Evolutionary conservation across 768 basidiomycete species (phyloP), one percentile per base, ranked within the genome.

Genomic region (Ephemerocybe angulata): DNA sequence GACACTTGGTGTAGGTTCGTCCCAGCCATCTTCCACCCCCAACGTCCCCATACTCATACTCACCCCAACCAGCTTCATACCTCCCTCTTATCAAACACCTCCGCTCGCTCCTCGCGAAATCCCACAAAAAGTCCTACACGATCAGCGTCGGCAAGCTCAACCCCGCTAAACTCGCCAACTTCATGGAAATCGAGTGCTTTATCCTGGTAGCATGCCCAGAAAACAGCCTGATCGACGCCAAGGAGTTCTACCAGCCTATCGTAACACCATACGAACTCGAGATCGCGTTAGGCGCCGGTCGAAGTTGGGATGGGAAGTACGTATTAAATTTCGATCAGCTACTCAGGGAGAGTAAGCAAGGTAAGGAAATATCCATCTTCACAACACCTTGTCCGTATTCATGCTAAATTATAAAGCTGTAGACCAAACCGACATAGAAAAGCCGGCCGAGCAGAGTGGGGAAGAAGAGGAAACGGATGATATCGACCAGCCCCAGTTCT

Each of bases 121-220:
- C 83, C 1, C 82, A 80, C 56, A 96, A 95, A 73, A 98, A 98
- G 68, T 84, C 83, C 58, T 99, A 98, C 70, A 98, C 96, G 2
- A 84, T 99, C 60, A 90, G 86, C 51, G 95, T 99, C 0, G 96
- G 97, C 33, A 93, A 96, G 70, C 81, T 97, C 44, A 97, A 92
- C 61, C 95, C 97, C 0, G 82, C 93, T 6, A 98, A 98, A 64
- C 79, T 98, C 21, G 96, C 87, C 8, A 99, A 98, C 70, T 98
- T 98, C 68, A 80, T 90, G 63, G 95, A 98, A 67, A 87, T 99
- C 47, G 96, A 98, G 65, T 96, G 94, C 63, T 98, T 93, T 63
- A 87, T 98, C 17, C 78, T 97, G 55, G 90, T 97, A 3, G 95
- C 95, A 2, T 99, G 97, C 69, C 88, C 88, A 0, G 95, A 99